Evolutionary conservation across 2,329 filamentous ascomycete species (phyloP).

Genomic region (Fusarium sp.): DNA sequence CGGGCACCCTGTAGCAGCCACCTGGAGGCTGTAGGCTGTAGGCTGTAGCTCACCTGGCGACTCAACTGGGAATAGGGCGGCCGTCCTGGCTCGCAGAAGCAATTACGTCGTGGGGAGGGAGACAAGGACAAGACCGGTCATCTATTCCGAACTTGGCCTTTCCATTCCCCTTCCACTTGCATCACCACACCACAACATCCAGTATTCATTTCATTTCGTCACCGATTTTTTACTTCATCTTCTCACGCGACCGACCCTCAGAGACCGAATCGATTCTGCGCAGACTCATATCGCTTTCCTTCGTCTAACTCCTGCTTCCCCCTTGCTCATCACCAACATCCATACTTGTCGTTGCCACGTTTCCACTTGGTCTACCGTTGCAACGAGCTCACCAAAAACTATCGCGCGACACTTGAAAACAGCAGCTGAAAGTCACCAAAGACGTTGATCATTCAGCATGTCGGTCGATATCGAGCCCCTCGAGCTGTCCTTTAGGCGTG

Average conservation of each 20-base stretch:
- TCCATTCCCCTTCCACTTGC: constrained; percentile 22
- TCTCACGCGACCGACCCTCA: constrained; percentile 21
- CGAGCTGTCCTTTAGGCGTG: constrained; percentile 95
- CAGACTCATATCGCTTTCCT: constrained; percentile 14
- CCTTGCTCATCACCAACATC: constrained; percentile 18
- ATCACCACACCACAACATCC: constrained; percentile 17
- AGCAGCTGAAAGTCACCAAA: constrained; percentile 1
- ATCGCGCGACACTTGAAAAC: constrained; percentile 38
- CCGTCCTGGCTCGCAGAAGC: constrained; percentile 22
- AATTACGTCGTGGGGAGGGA: constrained; percentile 35
- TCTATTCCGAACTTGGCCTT: constrained; percentile 10
- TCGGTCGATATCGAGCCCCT: constrained; percentile 91
- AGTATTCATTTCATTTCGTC: constrained; percentile 20
- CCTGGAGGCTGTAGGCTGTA: too few species aligned
- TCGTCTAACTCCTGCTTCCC: constrained; percentile 23
- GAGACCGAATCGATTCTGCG: constrained; percentile 17
- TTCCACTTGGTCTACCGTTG: constrained; percentile 36
- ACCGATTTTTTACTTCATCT: constrained; percentile 18
- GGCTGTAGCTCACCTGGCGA: constrained; percentile 18
- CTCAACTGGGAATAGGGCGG: constrained; percentile 34
- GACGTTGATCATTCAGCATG: constrained; percentile 66
- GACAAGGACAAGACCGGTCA: constrained; percentile 12
- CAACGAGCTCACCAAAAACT: constrained; percentile 11
- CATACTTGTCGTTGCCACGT: constrained; percentile 37
- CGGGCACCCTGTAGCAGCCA: constrained; percentile 30